Percentiles rank a stretch among this genome's conserved stretches.
phyloP scores from a whole-genome alignment of 2,329 filamentous ascomycete genomes.

The Balansia obtecta region DNA sequence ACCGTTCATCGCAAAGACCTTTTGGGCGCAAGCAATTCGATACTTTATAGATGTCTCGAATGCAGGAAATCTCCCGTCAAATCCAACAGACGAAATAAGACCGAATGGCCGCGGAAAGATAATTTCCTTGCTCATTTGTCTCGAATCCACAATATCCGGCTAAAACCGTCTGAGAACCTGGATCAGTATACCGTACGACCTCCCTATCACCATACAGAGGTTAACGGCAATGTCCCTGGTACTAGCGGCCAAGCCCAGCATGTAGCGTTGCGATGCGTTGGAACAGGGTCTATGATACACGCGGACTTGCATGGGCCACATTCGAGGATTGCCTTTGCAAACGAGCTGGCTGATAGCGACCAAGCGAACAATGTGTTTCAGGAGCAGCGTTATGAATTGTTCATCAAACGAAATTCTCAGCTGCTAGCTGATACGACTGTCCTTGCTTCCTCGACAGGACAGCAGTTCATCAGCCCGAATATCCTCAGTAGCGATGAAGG shows the following conservation, averaged over 20 bases:
- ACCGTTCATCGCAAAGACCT: conserved; percentile 50
- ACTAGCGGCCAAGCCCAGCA: background rate
- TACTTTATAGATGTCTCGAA: conserved; percentile 9
- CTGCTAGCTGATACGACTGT: conserved; percentile 1
- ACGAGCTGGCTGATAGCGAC: background rate
- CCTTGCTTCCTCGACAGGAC: background rate
- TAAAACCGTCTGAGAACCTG: conserved; percentile 26
- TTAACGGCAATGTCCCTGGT: background rate
- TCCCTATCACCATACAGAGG: conserved; percentile 8
- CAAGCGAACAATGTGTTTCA: background rate
- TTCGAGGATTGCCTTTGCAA: background rate
- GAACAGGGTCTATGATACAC: background rate
- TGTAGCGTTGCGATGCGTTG: conserved; percentile 7
- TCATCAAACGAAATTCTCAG: conserved; percentile 1
- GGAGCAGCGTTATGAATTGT: background rate
- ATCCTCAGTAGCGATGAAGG: background rate
- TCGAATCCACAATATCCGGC: conserved; percentile 45
- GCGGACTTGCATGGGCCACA: background rate
- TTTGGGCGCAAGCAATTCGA: conserved; percentile 8
- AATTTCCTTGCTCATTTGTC: conserved; percentile 75
- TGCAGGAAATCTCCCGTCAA: conserved; percentile 9
- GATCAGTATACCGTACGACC: conserved; percentile 17
- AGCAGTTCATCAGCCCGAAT: background rate
- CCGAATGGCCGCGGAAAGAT: conserved; percentile 63
- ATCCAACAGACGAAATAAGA: conserved; percentile 34